Evolutionary conservation across 371 early-diverging fungal genomes (phyloP), one percentile per base, ranked within the genome.

Genomic region (Nematocida major): DNA sequence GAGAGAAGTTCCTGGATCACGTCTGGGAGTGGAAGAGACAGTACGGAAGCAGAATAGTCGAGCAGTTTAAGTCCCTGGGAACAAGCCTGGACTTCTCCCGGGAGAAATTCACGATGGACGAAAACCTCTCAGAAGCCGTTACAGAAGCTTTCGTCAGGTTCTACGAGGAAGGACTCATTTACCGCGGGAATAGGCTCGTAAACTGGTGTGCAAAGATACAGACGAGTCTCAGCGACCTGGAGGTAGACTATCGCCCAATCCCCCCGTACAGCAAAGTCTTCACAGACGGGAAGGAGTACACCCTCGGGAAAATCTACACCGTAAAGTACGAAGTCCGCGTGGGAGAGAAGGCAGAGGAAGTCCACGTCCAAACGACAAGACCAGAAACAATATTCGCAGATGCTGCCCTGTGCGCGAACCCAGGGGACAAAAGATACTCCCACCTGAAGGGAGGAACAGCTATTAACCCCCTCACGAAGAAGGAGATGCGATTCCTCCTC

Each of bases 371-470:
- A 26, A 99, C 99, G 22, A 98, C 97, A 2, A 91, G 99, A 89
- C 88, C 95, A 76, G 99, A 98, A 86, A 98, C 99, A 63, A 97
- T 98, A 92, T 87, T 96, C 54, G 97, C 95, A 80, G 99, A 98
- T 86, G 90, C 92, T 15, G 99, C 94, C 32, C 86, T 98, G 82
- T 95, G 94, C 65, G 90, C 94, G 32, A 92, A 98, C 82, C 95
- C 95, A 5, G 82, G 88, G 0, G 96, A 96, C 83, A 67, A 78
- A 24, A 87, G 96, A 76, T 95, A 93, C 83, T 87, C 59, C 22
- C 48, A 59, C 30, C 62, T 67, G 30, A 66, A 54, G 51, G 66
- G 42, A 24, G 39, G 34, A 9, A 39, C 53, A 2, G 95, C 89
- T 15, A 86, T 90, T 26, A 98, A 99, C 85, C 99, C 99, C 36